Base-by-base conservation (phyloP, 129 eudicot species). In the Chrysanthemum makinoi region DNA sequence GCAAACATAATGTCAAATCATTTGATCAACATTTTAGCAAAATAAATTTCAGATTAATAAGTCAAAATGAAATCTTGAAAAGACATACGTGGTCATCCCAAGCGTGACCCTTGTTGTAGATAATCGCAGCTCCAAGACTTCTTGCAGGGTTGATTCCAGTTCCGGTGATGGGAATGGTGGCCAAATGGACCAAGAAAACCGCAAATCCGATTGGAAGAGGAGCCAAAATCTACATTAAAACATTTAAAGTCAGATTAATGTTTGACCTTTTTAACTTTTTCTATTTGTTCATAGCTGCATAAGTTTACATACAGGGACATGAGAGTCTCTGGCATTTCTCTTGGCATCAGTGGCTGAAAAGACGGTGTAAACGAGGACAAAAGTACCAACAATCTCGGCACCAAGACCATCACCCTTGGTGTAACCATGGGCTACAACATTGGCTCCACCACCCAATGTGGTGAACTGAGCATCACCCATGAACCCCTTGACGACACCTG, bases 401-500 rank as follows among this genome's bases (percentile, higher is more conserved):
- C 89, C 94, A 35, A 87, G 87, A n/a, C 86, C 95, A 16, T 64
- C 74, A 5, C 87, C 90, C 79, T 82, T 87, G 73, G 87, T 82
- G 79, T 85, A 87, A 46, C 95, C 95, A 68, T 74, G 90, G 81
- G 68, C 70, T 15, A 87, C 90, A 17, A 62, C 33, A 55, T 88
- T 88, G 54, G 95, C 95, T 18, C 95, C 95, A 18, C 95, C 95
- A 52, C 88, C 86, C 26, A 62, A 65, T 15, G 73, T 47, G 83
- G 74, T 77, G 72, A n/a, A 86, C 0, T 75, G 81, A 24, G 62
- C 35, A 1, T 85, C 74, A n/a, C 86, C 88, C 80, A 63, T 72
- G 79, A 86, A 91, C 3, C 97, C 97, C 81, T 88, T 88, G 17
- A 91, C 91, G 53, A 91, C 91, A 49, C 97, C 97, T 74, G 97